These are phyloP conservation scores for Tylopilus sp. DNA, from an alignment of 1,284 basidiomycete genomes.

Conservation along the genomic window DNA sequence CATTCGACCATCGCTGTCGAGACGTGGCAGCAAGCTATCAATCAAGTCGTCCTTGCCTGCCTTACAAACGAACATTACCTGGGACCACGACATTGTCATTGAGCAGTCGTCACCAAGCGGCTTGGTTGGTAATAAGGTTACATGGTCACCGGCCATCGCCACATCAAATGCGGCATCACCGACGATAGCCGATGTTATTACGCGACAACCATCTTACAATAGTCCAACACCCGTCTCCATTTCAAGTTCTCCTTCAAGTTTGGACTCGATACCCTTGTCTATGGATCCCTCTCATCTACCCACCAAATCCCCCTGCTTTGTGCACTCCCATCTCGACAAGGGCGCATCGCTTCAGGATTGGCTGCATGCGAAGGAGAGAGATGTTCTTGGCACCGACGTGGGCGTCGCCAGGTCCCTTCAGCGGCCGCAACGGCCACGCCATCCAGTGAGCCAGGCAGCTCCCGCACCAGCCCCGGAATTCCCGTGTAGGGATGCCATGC, in stretches of 20 bases:
- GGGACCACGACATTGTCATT: conserved; percentile 60
- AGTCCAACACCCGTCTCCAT: conserved; percentile 28
- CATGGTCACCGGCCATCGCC: conserved; percentile 18
- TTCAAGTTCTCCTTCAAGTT: conserved; percentile 44
- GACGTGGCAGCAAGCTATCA: conserved; percentile 57
- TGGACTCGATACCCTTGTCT: conserved; percentile 45
- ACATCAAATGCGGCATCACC: conserved; percentile 39
- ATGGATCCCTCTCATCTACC: conserved; percentile 44
- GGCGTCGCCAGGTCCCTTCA: conserved; percentile 63
- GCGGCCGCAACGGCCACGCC: conserved; percentile 36
- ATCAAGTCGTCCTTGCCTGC: conserved; percentile 40
- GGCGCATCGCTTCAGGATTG: conserved; percentile 79
- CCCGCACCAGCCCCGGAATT: conserved; percentile 28
- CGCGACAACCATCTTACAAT: conserved; percentile 26
- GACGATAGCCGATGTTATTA: conserved; percentile 36
- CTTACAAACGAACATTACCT: conserved; percentile 59
- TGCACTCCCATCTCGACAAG: conserved; percentile 88
- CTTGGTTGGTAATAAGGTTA: conserved; percentile 34
- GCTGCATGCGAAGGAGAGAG: conserved; percentile 63
- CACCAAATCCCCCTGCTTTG: conserved; percentile 84
- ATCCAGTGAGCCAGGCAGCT: conserved; percentile 19
- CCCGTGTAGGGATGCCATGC: conserved; percentile 23
- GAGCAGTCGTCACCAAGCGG: conserved; percentile 40
- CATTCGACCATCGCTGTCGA: conserved; percentile 57
- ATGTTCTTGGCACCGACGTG: conserved; percentile 51